Base-by-base conservation (phyloP, 2,329 filamentous ascomycete genomes). In the Aspergillus ustus region DNA sequence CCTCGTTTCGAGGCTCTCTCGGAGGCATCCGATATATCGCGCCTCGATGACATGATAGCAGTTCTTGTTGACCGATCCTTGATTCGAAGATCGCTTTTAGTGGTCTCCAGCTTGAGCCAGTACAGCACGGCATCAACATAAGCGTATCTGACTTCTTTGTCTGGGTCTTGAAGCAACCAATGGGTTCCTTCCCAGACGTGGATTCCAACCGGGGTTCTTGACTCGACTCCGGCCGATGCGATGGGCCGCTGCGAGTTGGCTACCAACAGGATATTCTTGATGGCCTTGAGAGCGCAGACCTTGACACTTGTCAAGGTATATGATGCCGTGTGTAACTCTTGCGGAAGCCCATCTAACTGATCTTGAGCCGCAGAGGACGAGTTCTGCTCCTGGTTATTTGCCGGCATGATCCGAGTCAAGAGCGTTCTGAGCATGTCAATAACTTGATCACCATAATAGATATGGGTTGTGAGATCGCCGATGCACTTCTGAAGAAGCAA, bases 381-480 rank as follows among this genome's bases (percentile, higher is more conserved):
- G 5, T 81, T 72, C 15, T 81, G 74, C 17, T 80, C 79, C 3
- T 83, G 79, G 44, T 75, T 72, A 17, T 73, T 63, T 11, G 81
- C 80, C 3, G 93, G 91, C 75, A 91, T 95, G 31, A 98, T 83
- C 20, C 92, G 89, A 31, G 86, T 80, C 17, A 98, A 80, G 49
- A 98, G 89, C 0, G 92, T 88, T 20, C 88, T 85, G 55, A 97
- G 88, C 92, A 98, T 97, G 76, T 99, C 95, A 1, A 91, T 89
- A 59, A 98, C 92, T 76, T 99, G 95, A 69, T 98, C 94, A 1
- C 91, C 91, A 74, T 99, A 99, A 80, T 99, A 99, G 34, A 97
- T 89, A 72, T 99, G 95, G 0, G 92, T 97, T 2, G 93, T 93
- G 29, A 99, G 82, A 73, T 93, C 88, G n/a, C 92, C 92, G 63